Percentiles rank a stretch among this genome's conserved stretches.
Evolutionary conservation across 495 filamentous ascomycete species (phyloP).

Genomic region (Penicillium coprophilum): DNA sequence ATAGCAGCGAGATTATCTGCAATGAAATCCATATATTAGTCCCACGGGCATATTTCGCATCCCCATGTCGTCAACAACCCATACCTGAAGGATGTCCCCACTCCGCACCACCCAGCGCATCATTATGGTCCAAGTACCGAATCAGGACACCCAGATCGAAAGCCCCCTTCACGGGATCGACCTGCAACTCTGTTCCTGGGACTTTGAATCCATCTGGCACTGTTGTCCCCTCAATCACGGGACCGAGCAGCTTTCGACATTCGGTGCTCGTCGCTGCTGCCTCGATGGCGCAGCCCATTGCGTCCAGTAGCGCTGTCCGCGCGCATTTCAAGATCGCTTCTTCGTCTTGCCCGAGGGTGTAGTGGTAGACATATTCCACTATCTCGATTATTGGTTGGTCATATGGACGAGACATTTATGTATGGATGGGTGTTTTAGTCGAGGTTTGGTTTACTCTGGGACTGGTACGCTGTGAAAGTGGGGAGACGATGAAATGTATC

Average conservation of each 20-base stretch:
- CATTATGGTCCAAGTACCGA: constrained; percentile 48
- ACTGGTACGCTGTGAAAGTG: not conserved
- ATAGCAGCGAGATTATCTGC: constrained; percentile 47
- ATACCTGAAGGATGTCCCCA: constrained; percentile 50
- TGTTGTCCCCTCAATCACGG: constrained; percentile 23
- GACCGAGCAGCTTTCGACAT: constrained; percentile 27
- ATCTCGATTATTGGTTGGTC: constrained; percentile 34
- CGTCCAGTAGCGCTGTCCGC: constrained; percentile 38
- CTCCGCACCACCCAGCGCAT: constrained; percentile 42
- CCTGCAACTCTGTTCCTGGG: constrained; percentile 38
- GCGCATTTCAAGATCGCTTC: constrained; percentile 25
- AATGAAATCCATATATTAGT: not conserved
- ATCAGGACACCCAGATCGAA: constrained; percentile 47
- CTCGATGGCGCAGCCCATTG: constrained; percentile 44
- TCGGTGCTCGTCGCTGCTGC: constrained; percentile 29
- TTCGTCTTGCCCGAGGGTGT: constrained; percentile 17
- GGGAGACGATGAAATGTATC: not conserved
- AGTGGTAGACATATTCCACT: constrained; percentile 32
- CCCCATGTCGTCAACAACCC: not conserved
- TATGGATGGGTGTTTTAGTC: not conserved
- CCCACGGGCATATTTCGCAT: not conserved
- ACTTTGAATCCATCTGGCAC: constrained; percentile 42
- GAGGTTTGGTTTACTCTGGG: no score
- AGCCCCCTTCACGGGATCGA: constrained; percentile 45
- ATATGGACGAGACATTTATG: constrained; percentile 21